Evolutionary conservation across 106 monocot genomes (phyloP).

Genomic region (Allium cepa): DNA sequence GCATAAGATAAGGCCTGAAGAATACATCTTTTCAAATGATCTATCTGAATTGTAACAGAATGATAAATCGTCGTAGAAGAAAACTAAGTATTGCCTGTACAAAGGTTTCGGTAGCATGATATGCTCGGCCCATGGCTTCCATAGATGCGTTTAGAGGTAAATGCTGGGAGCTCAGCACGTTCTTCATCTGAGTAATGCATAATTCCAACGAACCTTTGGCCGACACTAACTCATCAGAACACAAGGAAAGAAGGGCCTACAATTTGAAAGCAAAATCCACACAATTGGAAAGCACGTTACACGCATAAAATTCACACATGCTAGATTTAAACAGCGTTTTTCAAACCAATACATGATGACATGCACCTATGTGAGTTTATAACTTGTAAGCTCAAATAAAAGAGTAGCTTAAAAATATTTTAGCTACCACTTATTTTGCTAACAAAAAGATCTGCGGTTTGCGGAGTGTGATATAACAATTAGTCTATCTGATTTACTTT

Average conservation of each 20-base stretch:
- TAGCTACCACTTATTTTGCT: too few species aligned
- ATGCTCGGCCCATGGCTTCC: conserved; percentile 77
- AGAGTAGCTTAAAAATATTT: too few species aligned
- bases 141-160: conserved; percentile 71
- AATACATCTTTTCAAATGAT: not conserved
- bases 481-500: too few species aligned
- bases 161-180: conserved; percentile 61
- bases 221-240: conserved; percentile 71
- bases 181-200: conserved; percentile 77
- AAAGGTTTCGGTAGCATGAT: conserved; percentile 92
- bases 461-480: too few species aligned
- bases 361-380: too few species aligned
- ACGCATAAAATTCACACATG: not conserved
- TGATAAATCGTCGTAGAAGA: too few species aligned
- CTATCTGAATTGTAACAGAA: too few species aligned
- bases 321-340: not conserved
- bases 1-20: conserved; percentile 73
- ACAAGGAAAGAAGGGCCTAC: conserved; percentile 86
- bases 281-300: too few species aligned
- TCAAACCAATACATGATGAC: too few species aligned
- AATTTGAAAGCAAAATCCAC: not conserved
- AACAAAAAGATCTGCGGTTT: too few species aligned
- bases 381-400: too few species aligned
- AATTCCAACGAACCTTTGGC: conserved; percentile 80
- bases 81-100: conserved; percentile 53